Percentiles rank a stretch among this genome's conserved stretches.
phyloP scores from a whole-genome alignment of 2,329 filamentous ascomycete genomes.

The Colletotrichum sp. region DNA sequence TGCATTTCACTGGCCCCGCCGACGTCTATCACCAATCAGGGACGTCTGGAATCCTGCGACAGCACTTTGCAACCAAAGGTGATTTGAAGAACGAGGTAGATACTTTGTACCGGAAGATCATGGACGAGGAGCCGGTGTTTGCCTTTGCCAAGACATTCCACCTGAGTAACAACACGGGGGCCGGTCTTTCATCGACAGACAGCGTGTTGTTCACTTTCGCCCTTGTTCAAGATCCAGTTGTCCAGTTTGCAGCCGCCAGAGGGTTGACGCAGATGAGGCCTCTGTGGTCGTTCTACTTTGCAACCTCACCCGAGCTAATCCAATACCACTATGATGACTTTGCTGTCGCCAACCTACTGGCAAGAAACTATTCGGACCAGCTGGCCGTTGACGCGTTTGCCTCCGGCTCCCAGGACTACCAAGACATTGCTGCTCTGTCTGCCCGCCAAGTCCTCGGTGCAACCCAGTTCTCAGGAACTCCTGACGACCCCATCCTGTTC shows the following conservation, averaged over 20 bases:
- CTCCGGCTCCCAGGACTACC: conserved; percentile 77
- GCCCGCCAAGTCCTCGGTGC: conserved; percentile 83
- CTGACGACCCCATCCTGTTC: conserved; percentile 76
- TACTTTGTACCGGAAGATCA: conserved; percentile 69
- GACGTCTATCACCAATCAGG: conserved; percentile 75
- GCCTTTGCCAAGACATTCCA: conserved; percentile 74
- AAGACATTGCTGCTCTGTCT: conserved; percentile 78
- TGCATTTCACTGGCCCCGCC: conserved; percentile 77
- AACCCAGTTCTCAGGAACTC: conserved; percentile 76
- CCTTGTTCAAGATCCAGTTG: conserved; percentile 78
- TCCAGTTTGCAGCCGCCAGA: conserved; percentile 78
- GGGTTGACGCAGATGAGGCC: conserved; percentile 81
- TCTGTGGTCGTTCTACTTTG: conserved; percentile 80
- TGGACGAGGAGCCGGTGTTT: conserved; percentile 82
- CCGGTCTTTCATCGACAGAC: conserved; percentile 36
- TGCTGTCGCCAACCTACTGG: conserved; percentile 64
- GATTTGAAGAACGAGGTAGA: conserved; percentile 72
- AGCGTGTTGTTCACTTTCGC: conserved; percentile 78
- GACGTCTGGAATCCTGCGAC: conserved; percentile 68
- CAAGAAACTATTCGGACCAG: conserved; percentile 75
- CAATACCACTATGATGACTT: conserved; percentile 81
- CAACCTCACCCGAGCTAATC: conserved; percentile 66
- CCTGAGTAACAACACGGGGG: conserved; percentile 37
- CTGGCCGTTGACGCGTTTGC: conserved; percentile 74
- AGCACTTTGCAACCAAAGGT: conserved; percentile 72